Conservation (phyloP, 805 yeast species). For the Ogataea saltuana region DNA sequence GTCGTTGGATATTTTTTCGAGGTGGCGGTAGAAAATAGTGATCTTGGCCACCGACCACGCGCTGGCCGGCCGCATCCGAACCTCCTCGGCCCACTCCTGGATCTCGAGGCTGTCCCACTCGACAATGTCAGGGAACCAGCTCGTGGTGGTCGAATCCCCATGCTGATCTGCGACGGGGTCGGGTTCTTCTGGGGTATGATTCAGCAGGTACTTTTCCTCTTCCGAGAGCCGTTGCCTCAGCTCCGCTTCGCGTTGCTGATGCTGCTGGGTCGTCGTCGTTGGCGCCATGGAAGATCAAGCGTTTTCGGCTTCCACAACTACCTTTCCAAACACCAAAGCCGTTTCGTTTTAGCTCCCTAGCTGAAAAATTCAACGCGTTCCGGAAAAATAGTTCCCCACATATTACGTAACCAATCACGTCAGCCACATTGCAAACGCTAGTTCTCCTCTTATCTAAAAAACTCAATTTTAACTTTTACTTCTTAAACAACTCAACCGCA, state of each 20-base stretch:
- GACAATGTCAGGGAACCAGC: constrained; percentile 25
- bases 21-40: constrained; percentile 15
- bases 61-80: constrained; percentile 26
- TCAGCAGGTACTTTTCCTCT: constrained; percentile 7
- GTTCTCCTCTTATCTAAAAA: no score
- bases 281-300: no score
- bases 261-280: constrained; percentile 11
- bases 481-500: no score
- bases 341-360: no score
- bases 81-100: constrained; percentile 22
- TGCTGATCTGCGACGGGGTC: no score
- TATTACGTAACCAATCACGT: no score
- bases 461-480: no score
- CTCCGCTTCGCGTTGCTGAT: constrained; percentile 1
- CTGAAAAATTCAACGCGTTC: no score
- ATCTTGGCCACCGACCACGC: constrained; percentile 31
- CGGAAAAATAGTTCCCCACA: no score
- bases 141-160: constrained; percentile 2
- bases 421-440: no score
- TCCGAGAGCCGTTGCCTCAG: constrained; percentile 3
- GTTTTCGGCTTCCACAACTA: no score
- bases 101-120: constrained; percentile 28
- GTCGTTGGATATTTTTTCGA: constrained; percentile 22
- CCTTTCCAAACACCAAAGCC: no score
- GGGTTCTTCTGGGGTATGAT: not conserved